phyloP scores from a whole-genome alignment of 2,329 filamentous ascomycete species.

The Aplosporella prunicola region DNA sequence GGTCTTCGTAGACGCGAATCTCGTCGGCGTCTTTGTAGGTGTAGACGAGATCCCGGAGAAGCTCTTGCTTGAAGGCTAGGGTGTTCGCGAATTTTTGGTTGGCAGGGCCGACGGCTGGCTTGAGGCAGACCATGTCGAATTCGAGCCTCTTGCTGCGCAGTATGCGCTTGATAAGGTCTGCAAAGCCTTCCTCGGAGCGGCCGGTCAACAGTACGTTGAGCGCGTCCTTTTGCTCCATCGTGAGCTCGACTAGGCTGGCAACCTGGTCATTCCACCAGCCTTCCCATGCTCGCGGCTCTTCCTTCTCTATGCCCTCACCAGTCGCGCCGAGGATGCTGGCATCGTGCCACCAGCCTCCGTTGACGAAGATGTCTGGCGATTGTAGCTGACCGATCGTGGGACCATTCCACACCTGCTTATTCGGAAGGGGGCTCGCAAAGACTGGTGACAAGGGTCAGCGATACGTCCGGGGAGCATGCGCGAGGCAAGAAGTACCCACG shows the following conservation, averaged over 20 bases:
- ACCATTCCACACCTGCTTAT: conserved; percentile 76
- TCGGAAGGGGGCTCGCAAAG: conserved; percentile 84
- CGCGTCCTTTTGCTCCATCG: conserved; percentile 74
- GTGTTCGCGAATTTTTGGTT: conserved; percentile 72
- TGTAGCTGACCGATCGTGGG: conserved; percentile 68
- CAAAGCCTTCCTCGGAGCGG: conserved; percentile 66
- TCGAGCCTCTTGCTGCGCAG: conserved; percentile 65
- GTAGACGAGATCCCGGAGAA: conserved; percentile 70
- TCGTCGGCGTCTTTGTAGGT: conserved; percentile 80
- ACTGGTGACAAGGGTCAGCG: conserved; percentile 45
- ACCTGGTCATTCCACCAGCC: conserved; percentile 97
- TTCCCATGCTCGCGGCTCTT: conserved; percentile 76
- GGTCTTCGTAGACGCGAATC: conserved; percentile 60
- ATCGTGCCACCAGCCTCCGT: conserved; percentile 97
- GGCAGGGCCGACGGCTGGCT: conserved; percentile 72
- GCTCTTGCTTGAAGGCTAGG: conserved; percentile 84
- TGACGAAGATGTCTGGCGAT: conserved; percentile 64
- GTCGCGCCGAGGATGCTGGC: conserved; percentile 75
- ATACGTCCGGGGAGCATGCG: background rate
- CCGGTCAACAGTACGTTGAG: conserved; percentile 83
- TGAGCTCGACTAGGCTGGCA: conserved; percentile 66
- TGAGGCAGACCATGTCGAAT: conserved; percentile 82
- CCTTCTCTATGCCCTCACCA: conserved; percentile 69
- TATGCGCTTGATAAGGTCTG: conserved; percentile 73
- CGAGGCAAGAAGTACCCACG: conserved; percentile 41